A percentile compares a stretch with the other conserved stretches of the same genome.
These are phyloP conservation scores for Pleurotus tuoliensis DNA, from an alignment of 768 basidiomycete genomes.

Conservation along the genomic window DNA sequence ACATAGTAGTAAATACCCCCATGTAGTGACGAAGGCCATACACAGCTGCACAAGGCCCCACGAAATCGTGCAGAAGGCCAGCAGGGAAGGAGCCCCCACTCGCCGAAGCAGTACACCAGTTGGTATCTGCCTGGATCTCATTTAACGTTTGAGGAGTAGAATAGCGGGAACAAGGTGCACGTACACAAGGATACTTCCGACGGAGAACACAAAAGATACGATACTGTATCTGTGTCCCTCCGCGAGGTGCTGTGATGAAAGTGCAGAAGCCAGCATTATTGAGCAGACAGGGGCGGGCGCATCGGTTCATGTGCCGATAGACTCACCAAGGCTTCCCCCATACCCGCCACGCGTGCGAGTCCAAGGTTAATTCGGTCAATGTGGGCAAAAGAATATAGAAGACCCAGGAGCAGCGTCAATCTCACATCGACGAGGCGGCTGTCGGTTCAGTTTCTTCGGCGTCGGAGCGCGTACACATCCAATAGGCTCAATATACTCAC, in stretches of 20 bases:
- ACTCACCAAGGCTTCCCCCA: constrained; percentile 36
- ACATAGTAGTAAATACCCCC: constrained; percentile 36
- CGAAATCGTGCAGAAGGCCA: constrained; percentile 37
- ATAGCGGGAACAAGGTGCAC: constrained; percentile 12
- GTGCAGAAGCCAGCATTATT: constrained; percentile 1
- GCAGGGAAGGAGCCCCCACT: constrained; percentile 37
- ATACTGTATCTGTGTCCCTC: constrained; percentile 41
- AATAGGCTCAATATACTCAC: too few relatives aligned
- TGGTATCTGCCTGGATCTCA: constrained; percentile 33
- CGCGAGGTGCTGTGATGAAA: constrained; percentile 26
- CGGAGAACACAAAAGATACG: constrained; percentile 40
- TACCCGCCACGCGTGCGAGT: constrained; percentile 35
- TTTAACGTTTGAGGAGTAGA: not conserved
- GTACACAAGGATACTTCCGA: constrained; percentile 45
- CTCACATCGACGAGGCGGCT: constrained; percentile 37
- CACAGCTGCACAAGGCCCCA: constrained; percentile 42
- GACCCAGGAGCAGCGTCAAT: constrained; percentile 34
- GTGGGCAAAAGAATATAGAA: constrained; percentile 34
- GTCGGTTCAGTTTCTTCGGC: not conserved
- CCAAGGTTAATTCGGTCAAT: constrained; percentile 40
- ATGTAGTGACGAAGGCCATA: constrained; percentile 44
- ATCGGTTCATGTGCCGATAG: not conserved
- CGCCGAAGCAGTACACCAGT: constrained; percentile 40
- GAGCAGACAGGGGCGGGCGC: not conserved
- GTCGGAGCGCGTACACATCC: too few relatives aligned